Evolutionary conservation across 1,284 basidiomycete species (phyloP), one percentile per base, ranked within the genome.

Genomic region (Malassezia brasiliensis): DNA sequence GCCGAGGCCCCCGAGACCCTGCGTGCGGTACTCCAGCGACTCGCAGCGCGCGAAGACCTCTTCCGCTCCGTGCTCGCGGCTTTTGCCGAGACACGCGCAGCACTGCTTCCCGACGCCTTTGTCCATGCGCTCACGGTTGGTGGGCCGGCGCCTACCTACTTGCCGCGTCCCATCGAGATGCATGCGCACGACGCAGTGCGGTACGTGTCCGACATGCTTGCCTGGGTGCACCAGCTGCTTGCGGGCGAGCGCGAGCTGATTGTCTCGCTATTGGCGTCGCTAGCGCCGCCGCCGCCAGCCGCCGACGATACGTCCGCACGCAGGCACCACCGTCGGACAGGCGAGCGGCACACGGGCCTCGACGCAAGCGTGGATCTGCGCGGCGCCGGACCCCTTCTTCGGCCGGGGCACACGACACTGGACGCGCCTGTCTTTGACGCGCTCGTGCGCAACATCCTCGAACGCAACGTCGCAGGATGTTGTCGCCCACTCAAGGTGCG

Each of bases 141-240:
- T 12, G 88, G 88, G 0, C 58, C 56, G 17, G 61, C 69, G 0
- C 88, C 88, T 0, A 84, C 85, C 34, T 88, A 88, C 25, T 79
- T 90, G 1, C 88, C 90, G 0, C 83, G 90, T 2, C 91, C 93
- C 0, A 96, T 98, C 62, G 93, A 98, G 76, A 79, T 96, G 3
- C 90, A 96, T 70, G 93, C 93, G 0, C 93, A 98, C 68, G 93
- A 98, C 73, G 90, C 93, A 0, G 81, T 90, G 60, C 84, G 93
- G 25, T 98, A 98, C 73, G 85, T 94, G 14, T 91, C 93, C 17
- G 93, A 96, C 75, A 96, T 98, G 88, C 83, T 98, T 4, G 93
- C 91, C 0, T 98, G 93, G 94, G 85, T 96, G 1, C 93, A 98
- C 76, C 94, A 98, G 64, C 82, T 86, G 0, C 90, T 94, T 56